These are phyloP conservation scores for Platanus orientalis DNA, from an alignment of 164 flowering plant species.

Conservation along the genomic window DNA sequence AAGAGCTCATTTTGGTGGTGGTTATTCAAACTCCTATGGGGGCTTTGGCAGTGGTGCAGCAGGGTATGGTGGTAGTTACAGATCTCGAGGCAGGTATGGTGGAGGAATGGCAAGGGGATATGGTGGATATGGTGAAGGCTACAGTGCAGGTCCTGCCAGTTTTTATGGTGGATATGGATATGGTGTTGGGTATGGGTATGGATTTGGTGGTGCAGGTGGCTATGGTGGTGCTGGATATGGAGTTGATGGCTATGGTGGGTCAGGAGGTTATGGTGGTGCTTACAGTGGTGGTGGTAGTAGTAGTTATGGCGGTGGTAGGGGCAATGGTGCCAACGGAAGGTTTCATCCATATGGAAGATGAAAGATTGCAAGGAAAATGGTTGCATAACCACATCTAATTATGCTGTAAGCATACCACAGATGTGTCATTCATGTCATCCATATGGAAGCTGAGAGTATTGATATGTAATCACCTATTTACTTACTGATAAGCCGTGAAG, in stretches of 20 bases:
- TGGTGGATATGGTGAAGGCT: background rate
- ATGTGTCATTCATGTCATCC: background rate
- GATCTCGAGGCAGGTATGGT: slow-evolving; percentile 21
- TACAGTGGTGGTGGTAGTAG: slow-evolving; percentile 20
- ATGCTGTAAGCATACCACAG: background rate
- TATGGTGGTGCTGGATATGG: slow-evolving; percentile 27
- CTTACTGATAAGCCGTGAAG: background rate
- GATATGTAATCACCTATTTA: background rate
- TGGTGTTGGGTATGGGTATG: slow-evolving; percentile 27
- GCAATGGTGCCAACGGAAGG: slow-evolving; percentile 30
- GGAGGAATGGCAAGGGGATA: no score
- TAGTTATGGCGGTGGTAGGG: slow-evolving; percentile 25
- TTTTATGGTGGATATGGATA: slow-evolving; percentile 38
- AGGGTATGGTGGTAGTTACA: slow-evolving; percentile 26
- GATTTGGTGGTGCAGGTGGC: slow-evolving; percentile 29
- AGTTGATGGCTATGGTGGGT: slow-evolving; percentile 22
- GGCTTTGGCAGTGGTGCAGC: slow-evolving; percentile 23
- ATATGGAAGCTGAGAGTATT: background rate
- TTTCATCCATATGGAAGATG: slow-evolving; percentile 43
- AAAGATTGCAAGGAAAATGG: slow-evolving; percentile 16
- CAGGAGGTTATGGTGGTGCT: slow-evolving; percentile 33
- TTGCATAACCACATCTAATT: background rate
- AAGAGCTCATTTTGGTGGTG: slow-evolving; percentile 25
- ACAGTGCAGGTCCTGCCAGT: slow-evolving; percentile 9
- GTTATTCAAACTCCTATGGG: slow-evolving; percentile 25